Evolutionary conservation across 345 rosid species (phyloP).

Genomic region (Eutrema yunnanense): DNA sequence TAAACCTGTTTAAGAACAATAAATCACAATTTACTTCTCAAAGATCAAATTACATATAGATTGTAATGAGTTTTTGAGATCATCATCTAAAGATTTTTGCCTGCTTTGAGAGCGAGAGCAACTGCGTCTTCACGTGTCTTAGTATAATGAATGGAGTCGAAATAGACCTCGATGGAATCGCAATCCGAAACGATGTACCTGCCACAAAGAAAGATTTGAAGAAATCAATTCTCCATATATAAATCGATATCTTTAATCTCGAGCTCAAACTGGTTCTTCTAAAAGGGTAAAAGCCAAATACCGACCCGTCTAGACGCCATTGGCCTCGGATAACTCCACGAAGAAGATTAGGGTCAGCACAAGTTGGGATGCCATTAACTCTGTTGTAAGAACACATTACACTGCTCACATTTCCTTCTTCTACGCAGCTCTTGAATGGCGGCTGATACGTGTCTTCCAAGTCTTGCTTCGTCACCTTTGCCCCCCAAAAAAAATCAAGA

Average conservation of each 20-base stretch:
- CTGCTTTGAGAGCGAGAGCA: conserved; percentile 52
- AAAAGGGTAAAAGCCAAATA: conserved; percentile 3
- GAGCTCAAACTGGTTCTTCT: not conserved
- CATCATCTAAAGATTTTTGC: not conserved
- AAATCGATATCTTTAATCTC: not conserved
- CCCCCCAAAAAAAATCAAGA: not conserved
- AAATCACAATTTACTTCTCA: not conserved
- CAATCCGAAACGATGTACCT: conserved; percentile 63
- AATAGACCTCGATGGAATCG: conserved; percentile 58
- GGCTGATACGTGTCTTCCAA: conserved; percentile 47
- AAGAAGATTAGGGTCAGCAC: conserved; percentile 44
- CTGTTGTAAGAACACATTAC: conserved; percentile 52
- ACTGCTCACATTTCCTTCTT: conserved; percentile 35
- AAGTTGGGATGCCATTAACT: conserved; percentile 50
- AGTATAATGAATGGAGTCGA: conserved; percentile 38
- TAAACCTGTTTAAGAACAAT: conserved; percentile 33
- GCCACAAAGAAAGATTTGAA: conserved; percentile 3
- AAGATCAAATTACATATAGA: not conserved
- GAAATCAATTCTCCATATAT: not conserved
- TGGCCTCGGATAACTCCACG: conserved; percentile 33
- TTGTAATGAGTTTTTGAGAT: not conserved
- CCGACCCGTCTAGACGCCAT: conserved; percentile 52
- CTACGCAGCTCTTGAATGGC: conserved; percentile 46
- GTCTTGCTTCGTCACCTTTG: conserved; percentile 45
- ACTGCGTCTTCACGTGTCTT: conserved; percentile 56